Base-by-base conservation (phyloP, 2,329 filamentous ascomycete genomes). In the Penicillium thymicola region DNA sequence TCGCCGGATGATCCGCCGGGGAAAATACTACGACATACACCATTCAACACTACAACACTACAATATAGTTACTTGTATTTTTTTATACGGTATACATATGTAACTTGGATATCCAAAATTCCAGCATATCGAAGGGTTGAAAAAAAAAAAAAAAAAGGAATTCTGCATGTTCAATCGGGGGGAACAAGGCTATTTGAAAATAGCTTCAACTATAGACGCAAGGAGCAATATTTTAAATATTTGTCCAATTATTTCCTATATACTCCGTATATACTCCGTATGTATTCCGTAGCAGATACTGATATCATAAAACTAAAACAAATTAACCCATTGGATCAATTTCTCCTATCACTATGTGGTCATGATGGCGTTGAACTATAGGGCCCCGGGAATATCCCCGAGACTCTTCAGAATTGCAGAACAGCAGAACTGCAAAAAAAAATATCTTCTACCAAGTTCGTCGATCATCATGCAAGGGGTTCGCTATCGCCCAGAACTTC, bases 361-460 rank as follows among this genome's bases (percentile, higher is more conserved):
- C 57, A 63, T 60, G 14, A 52, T 65, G 62, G 60, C 58, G 62
- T 64, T 25, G 41, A 52, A 48, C 53, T 46, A 32, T 21, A 40
- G 36, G 34, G 5, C 25, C 13, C 13, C 9, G 14, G 18, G 16
- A 51, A 52, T 52, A 52, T 52, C n/a, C 30, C 16, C 34, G 47
- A 51, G 14, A 50, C 5, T 34, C 28, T 51, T 10, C 38, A 38
- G 6, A 36, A 11, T 9, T 36, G 28, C 30, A 36, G 7, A 27
- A 7, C 3, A 8, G 21, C 25, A 30, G 13, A 49, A 4, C 4
- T 42, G 14, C 30, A 46, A 21, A 8, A 46, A 46, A 8, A 43
- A 23, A 7, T 25, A 36, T 44, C 16, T 36, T 44, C 30, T 27
- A 14, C 13, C 28, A 44, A 51, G 21, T n/a, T 16, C 14, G 10